Base-by-base conservation (phyloP, 2,329 filamentous ascomycete species). In the Ophiocordyceps robertsii region DNA sequence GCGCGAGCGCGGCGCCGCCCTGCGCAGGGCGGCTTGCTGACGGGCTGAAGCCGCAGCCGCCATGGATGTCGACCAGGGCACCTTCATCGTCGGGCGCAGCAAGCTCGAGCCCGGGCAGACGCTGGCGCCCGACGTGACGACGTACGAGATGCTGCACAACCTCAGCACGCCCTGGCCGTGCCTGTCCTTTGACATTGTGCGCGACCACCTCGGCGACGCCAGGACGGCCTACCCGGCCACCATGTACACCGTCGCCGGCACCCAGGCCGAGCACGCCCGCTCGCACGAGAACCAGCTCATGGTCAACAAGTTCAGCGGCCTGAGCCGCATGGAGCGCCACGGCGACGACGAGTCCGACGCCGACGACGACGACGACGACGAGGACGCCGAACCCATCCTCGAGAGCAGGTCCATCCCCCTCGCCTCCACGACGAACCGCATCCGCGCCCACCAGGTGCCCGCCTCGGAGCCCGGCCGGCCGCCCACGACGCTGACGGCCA, bases 61-160 rank as follows among this genome's bases (percentile, higher is more conserved):
- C 40, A 96, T 95, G 89, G 85, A 95, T 37, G 77, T 95, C 41
- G 90, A 96, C 64, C 84, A 90, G 57, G 82, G 84, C 60, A 94
- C 88, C 35, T 98, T 96, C 64, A 95, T 98, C 55, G 88, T 94
- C 51, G 92, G 92, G 49, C 79, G 92, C 56, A 87, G 88, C 62
- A 90, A 92, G 67, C 75, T 96, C 49, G 86, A 87, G 49, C 81
- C 87, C 12, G 90, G 88, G 53, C 88, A 96, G 69, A 89, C 87
- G 6, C 75, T 98, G 44, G 80, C 88, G 4, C 90, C 92, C 13
- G 92, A 98, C 64, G 73, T 85, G 45, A 86, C 84, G n/a, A 90
- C 90, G 6, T 98, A 98, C 68, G 84, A 95, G 61, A 93, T 98
- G 88, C 78, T 98, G 46, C 92, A 98, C 70, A 87, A 80, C 47